Conservation (phyloP, 176 grass and related monocot species). For the Phoenix roebelenii region DNA sequence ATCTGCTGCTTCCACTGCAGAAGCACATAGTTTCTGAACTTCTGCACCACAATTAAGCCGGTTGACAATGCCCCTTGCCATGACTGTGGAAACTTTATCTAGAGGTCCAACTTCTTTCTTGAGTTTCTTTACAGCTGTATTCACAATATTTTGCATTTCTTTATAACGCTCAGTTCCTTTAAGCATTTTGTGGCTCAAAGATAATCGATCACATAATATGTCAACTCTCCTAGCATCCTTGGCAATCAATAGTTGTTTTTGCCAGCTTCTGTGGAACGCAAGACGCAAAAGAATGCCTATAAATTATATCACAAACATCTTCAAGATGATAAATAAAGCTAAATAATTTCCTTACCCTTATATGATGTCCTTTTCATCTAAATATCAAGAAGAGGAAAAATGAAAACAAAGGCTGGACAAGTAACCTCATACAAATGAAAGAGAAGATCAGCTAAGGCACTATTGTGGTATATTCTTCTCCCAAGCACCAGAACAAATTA, state of each 20-base stretch:
- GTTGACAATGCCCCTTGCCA: slow-evolving; percentile 65
- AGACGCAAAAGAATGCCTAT: slow-evolving; percentile 9
- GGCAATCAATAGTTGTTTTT: slow-evolving; percentile 62
- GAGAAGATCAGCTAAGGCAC: too few species aligned
- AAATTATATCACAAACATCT: too few species aligned
- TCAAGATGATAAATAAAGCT: background rate
- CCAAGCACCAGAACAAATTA: too few species aligned
- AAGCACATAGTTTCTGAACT: slow-evolving; percentile 73
- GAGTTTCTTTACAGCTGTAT: slow-evolving; percentile 47
- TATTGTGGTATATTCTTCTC: too few species aligned
- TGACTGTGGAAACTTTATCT: slow-evolving; percentile 58
- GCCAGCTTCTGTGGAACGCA: slow-evolving; percentile 32
- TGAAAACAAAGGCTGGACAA: too few species aligned
- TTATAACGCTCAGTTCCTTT: slow-evolving; percentile 57
- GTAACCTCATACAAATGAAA: too few species aligned
- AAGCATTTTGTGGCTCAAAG: slow-evolving; percentile 58
- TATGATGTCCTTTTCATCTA: too few species aligned
- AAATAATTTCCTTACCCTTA: too few species aligned
- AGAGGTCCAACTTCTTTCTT: slow-evolving; percentile 71
- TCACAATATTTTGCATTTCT: slow-evolving; percentile 42
- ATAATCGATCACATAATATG: slow-evolving; percentile 68
- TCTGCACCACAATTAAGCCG: slow-evolving; percentile 63
- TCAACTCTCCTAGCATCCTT: slow-evolving; percentile 77
- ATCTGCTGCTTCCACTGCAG: slow-evolving; percentile 56
- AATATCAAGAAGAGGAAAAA: too few species aligned